These are phyloP conservation scores for Chlorociboria aeruginascens DNA, from an alignment of 495 filamentous ascomycete species.

Conservation along the genomic window DNA sequence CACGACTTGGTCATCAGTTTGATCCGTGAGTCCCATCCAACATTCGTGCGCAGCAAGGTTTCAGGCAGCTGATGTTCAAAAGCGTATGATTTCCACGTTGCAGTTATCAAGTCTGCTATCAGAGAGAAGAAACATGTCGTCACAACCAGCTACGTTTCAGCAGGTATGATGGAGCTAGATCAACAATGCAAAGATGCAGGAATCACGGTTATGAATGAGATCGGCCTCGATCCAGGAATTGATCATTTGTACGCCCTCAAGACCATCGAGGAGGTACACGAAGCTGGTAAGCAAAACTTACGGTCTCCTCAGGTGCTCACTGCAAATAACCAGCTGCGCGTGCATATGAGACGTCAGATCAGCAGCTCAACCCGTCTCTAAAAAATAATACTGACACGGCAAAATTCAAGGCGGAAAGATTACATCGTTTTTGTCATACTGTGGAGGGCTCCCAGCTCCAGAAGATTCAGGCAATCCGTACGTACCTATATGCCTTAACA, in stretches of 20 bases:
- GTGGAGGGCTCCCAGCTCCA: constrained; percentile 75
- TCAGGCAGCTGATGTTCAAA: too few species aligned
- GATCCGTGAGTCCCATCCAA: constrained; percentile 36
- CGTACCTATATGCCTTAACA: constrained; percentile 63
- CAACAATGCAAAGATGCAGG: constrained; percentile 75
- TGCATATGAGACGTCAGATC: too few species aligned
- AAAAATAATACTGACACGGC: too few species aligned
- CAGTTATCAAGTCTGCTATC: constrained; percentile 91
- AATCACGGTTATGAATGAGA: constrained; percentile 98
- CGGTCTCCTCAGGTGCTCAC: too few species aligned
- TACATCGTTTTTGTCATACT: constrained; percentile 71
- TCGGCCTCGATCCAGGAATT: constrained; percentile 39
- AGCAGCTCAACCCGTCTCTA: too few species aligned
- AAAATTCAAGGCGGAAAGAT: constrained; percentile 51
- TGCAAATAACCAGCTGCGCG: too few species aligned
- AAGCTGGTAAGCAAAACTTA: constrained; percentile 33
- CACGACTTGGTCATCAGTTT: constrained; percentile 70
- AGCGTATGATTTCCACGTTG: constrained; percentile 79
- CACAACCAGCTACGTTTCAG: constrained; percentile 89
- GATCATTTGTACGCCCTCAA: constrained; percentile 84
- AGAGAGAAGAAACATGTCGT: constrained; percentile 89
- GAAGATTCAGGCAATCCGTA: constrained; percentile 77
- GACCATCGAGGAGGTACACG: constrained; percentile 46
- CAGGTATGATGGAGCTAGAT: constrained; percentile 85
- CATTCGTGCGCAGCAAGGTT: too few species aligned